These are phyloP conservation scores for Sistotremastrum suecicum DNA, from an alignment of 768 basidiomycete species.

Conservation along the genomic window DNA sequence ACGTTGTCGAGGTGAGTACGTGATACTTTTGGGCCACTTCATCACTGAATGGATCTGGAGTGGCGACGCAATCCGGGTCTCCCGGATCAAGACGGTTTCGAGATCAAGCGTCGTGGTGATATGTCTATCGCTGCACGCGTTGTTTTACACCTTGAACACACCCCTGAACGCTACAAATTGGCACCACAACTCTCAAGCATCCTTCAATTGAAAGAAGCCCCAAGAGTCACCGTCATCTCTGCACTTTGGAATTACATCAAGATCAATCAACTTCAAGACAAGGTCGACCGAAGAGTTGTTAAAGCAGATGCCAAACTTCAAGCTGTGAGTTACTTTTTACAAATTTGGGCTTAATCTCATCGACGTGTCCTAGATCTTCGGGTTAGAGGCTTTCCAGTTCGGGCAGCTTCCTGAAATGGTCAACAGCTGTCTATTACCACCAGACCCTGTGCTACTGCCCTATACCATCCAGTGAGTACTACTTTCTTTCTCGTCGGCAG, in stretches of 20 bases:
- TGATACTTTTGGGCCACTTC: not conserved
- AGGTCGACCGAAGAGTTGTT: slow-evolving; percentile 58
- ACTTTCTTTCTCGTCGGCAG: slow-evolving; percentile 21
- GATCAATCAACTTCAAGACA: slow-evolving; percentile 68
- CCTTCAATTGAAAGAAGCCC: slow-evolving; percentile 75
- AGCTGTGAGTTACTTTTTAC: slow-evolving; percentile 28
- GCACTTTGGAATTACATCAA: slow-evolving; percentile 91
- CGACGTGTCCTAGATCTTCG: slow-evolving; percentile 41
- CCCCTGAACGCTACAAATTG: slow-evolving; percentile 76
- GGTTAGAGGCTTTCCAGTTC: slow-evolving; percentile 55
- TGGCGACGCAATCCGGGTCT: slow-evolving; percentile 27
- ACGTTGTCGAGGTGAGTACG: slow-evolving; percentile 69
- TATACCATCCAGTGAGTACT: slow-evolving; percentile 55
- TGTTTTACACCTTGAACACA: slow-evolving; percentile 77
- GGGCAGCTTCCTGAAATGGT: slow-evolving; percentile 74
- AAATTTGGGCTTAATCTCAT: not conserved
- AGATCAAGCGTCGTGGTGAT: slow-evolving; percentile 71
- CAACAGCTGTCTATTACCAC: slow-evolving; percentile 61
- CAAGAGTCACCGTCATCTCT: slow-evolving; percentile 65
- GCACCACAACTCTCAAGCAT: slow-evolving; percentile 58
- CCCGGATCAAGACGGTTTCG: slow-evolving; percentile 73
- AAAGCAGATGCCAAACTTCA: slow-evolving; percentile 54
- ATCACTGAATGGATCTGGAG: slow-evolving; percentile 49
- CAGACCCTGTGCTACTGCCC: slow-evolving; percentile 70
- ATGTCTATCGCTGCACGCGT: slow-evolving; percentile 62